Base-by-base conservation (phyloP, 352 stramenopile species). In the Globisporangium radiosum region DNA sequence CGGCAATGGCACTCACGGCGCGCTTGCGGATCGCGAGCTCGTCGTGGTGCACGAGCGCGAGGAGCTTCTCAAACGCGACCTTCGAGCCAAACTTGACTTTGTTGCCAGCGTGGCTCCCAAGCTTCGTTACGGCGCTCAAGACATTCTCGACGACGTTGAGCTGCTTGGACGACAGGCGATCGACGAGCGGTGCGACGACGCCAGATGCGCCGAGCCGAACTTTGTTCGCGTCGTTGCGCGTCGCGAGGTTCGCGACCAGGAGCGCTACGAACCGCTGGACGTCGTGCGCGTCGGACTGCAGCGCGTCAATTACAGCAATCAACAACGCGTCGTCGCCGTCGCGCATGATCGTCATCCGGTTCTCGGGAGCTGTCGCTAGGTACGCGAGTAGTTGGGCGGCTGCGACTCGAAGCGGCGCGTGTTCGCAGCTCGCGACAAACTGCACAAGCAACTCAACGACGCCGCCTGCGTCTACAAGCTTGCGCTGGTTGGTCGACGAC, bases 31-130 rank as follows among this genome's bases (percentile, higher is more conserved):
- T 79, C n/a, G 60, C 60, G 4, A 90, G 54, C 40, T 85, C 71
- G 7, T 85, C 75, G 54, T 92, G 76, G 52, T 89, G 74, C 37
- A 87, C 65, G 3, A 92, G 70, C 9, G 71, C 39, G 0, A 92
- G 58, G 8, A 92, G 56, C 49, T 88, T 87, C 37, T 90, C 80
- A 47, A 92, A 90, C 47, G 77, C 85, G 9, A 90, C 65, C 14
- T 86, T 88, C 4, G 72, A 78, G 5, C 83, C 81, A 17, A 90
- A 72, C 42, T 90, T 89, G 53, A 90, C 78, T 56, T 90, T 88
- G 63, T 92, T 92, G 14, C 83, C 83, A 5, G 77, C 73, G 47
- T 90, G 78, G 17, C 67, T 81, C 4, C 80, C 83, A 4, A 92
- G 72, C 56, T 90, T 90, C 37, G 76, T 71, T 38, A 90, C 67